Base-by-base conservation (phyloP, 768 basidiomycete species). In the Trametes cingulata region DNA sequence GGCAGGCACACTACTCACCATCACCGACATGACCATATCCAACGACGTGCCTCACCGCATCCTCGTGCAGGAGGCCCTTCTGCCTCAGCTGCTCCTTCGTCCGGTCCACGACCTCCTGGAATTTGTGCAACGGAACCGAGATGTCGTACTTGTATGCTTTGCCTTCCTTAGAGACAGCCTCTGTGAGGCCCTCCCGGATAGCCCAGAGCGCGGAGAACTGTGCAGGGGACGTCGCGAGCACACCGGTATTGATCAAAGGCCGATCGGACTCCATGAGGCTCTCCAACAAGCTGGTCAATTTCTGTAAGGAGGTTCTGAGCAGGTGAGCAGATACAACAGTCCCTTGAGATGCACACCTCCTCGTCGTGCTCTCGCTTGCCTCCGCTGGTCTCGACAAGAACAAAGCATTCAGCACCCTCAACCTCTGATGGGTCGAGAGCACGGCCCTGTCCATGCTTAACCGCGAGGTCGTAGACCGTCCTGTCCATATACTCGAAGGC, bases 11-110 rank as follows among this genome's bases (percentile, higher is more conserved):
- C 2, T 24, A 76, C 87, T 68, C 69, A 88, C 95, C 95, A 75
- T 99, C 97, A 22, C 97, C 97, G 53, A 98, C 87, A 73, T 99
- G 97, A 13, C 97, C 97, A 67, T 93, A 99, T 12, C 97, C 97
- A 59, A 96, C 75, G 14, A 95, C 91, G 68, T 87, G 83, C 71
- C 88, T 89, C 40, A 98, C 90, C 25, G 85, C 87, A 45, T 85
- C 79, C 17, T 89, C 86, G 14, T 81, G 82, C 41, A 93, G 77
- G 10, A 92, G 80, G 4, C 87, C 90, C 65, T 87, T 86, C 20
- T 83, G 82, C 35, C 78, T 73, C 37, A 98, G 76, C 56, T 84
- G 86, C 61, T 88, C 85, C 58, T 90, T 79, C 35, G 94, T 88
- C 33, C 81, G 74, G 70, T 97, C 91, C 33, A 98, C 91, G 14